phyloP scores from a whole-genome alignment of 805 yeast genomes.

The Alloascoidea africana region DNA sequence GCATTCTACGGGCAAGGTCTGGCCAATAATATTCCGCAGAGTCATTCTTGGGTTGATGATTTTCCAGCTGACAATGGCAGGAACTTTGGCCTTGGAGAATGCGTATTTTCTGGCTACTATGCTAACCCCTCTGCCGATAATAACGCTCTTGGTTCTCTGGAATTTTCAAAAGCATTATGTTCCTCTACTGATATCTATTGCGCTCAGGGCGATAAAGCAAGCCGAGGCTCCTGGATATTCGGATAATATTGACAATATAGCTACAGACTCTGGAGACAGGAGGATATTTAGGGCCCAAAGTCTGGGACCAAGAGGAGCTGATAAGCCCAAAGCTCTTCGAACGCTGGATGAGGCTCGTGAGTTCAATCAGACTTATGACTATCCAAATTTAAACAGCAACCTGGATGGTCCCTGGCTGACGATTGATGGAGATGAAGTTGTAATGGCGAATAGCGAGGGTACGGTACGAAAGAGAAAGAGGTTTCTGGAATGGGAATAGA shows the following conservation, averaged over 20 bases:
- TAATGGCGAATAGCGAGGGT: conserved; percentile 30
- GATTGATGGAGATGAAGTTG: conserved; percentile 38
- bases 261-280: background rate
- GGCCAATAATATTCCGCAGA: conserved; percentile 84
- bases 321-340: conserved; percentile 17
- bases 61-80: conserved; percentile 88
- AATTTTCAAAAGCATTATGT: conserved; percentile 68
- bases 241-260: conserved; percentile 5
- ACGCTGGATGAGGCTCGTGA: conserved; percentile 77
- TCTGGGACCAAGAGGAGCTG: too few relatives aligned
- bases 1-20: conserved; percentile 91
- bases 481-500: conserved; percentile 27
- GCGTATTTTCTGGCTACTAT: conserved; percentile 64
- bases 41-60: conserved; percentile 66
- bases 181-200: conserved; percentile 76
- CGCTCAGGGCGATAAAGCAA: conserved; percentile 62
- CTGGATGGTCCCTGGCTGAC: conserved; percentile 83
- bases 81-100: conserved; percentile 67
- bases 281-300: too few relatives aligned
- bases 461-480: conserved; percentile 21
- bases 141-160: conserved; percentile 53
- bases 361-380: conserved; percentile 52
- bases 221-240: conserved; percentile 14
- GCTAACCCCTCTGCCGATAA: conserved; percentile 61
- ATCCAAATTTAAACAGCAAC: conserved; percentile 53